Percentiles rank a stretch among this genome's conserved stretches.
These are phyloP conservation scores for Penicillium coffeae DNA, from an alignment of 495 filamentous ascomycete genomes.

Conservation along the genomic window DNA sequence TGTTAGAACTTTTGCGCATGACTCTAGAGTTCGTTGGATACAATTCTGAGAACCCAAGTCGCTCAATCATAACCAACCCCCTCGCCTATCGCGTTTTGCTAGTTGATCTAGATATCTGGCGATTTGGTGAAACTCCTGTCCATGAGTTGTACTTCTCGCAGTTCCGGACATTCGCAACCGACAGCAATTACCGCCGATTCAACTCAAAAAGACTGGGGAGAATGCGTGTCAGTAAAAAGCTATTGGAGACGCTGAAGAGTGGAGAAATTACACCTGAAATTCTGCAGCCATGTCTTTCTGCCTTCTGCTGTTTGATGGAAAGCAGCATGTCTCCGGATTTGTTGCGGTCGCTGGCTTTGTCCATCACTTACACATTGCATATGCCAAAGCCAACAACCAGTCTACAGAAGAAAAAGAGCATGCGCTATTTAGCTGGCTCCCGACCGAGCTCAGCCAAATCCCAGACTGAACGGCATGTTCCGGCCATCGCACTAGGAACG, in stretches of 20 bases:
- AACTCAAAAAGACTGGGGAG: constrained; percentile 78
- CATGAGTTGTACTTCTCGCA: constrained; percentile 90
- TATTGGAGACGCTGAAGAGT: constrained; percentile 83
- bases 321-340: constrained; percentile 76
- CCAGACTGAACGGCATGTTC: constrained; percentile 27
- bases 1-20: constrained; percentile 66
- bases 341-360: constrained; percentile 81
- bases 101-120: constrained; percentile 90
- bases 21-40: constrained; percentile 88
- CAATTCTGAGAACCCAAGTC: constrained; percentile 65
- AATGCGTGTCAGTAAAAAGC: constrained; percentile 92
- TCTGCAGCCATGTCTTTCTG: constrained; percentile 67
- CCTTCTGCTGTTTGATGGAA: constrained; percentile 73
- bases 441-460: constrained; percentile 23
- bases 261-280: constrained; percentile 70
- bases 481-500: constrained; percentile 58
- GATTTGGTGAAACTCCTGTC: constrained; percentile 65
- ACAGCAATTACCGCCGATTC: constrained; percentile 87
- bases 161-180: constrained; percentile 75
- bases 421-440: constrained; percentile 31
- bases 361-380: constrained; percentile 89
- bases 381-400: constrained; percentile 45
- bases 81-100: constrained; percentile 87
- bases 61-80: constrained; percentile 92
- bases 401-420: constrained; percentile 52